phyloP scores from a whole-genome alignment of 306 rosid genomes.

The Myrica gale region DNA sequence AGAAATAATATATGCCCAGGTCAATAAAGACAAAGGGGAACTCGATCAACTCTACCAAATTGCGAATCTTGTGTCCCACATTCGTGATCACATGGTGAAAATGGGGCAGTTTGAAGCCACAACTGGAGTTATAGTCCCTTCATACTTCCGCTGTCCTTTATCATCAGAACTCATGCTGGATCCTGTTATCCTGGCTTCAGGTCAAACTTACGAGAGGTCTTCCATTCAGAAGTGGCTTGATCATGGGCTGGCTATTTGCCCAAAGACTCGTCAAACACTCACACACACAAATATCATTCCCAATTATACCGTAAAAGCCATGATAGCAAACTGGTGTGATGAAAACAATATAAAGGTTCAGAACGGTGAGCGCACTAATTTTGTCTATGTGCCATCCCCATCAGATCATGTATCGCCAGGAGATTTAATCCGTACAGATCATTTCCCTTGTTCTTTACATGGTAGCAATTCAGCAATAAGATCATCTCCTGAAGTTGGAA shows the following conservation, averaged over 20 bases:
- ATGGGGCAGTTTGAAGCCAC: constrained; percentile 39
- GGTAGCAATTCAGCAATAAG: constrained; percentile 55
- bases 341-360: constrained; percentile 60
- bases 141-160: constrained; percentile 85
- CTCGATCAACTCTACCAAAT: constrained; percentile 51
- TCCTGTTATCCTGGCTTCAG: constrained; percentile 93
- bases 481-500: constrained; percentile 54
- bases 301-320: constrained; percentile 85
- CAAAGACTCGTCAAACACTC: constrained; percentile 71
- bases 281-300: constrained; percentile 71
- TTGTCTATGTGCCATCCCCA: constrained; percentile 33
- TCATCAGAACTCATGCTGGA: constrained; percentile 84
- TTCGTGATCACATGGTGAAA: constrained; percentile 65
- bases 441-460: constrained; percentile 38
- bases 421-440: constrained; percentile 38
- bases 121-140: constrained; percentile 58
- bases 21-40: constrained; percentile 49
- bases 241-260: constrained; percentile 73
- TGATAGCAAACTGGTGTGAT: constrained; percentile 90
- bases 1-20: constrained; percentile 64
- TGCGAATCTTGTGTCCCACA: constrained; percentile 58
- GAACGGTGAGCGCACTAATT: constrained; percentile 29
- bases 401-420: constrained; percentile 35
- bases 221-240: constrained; percentile 88
- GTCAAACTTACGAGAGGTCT: constrained; percentile 80